Evolutionary conservation across 2,329 filamentous ascomycete species (phyloP).

Genomic region (Aureobasidium zeae): DNA sequence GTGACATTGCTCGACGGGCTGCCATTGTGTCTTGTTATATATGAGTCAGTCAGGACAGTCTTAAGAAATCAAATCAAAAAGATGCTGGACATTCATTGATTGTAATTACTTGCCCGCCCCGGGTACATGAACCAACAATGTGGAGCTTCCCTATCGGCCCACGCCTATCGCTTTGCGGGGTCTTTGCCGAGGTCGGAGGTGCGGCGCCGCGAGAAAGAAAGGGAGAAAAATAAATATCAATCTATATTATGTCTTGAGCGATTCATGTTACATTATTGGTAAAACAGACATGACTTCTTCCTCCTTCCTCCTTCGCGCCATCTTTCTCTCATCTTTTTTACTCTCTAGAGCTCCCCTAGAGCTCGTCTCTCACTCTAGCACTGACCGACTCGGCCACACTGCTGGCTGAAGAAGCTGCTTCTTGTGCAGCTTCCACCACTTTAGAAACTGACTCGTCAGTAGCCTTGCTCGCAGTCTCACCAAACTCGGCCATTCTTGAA

Average conservation of each 20-base stretch:
- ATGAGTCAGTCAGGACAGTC: too few species aligned
- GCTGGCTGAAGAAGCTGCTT: constrained; percentile 39
- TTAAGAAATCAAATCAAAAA: too few species aligned
- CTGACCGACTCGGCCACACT: constrained; percentile 34
- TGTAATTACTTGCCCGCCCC: too few species aligned
- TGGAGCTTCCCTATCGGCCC: constrained; percentile 11
- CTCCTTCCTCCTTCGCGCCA: background rate
- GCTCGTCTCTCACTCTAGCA: constrained; percentile 28
- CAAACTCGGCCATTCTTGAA: constrained; percentile 33
- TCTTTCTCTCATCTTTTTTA: background rate
- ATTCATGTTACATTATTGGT: constrained; percentile 10
- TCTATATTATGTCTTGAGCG: background rate
- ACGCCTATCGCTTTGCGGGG: constrained; percentile 12
- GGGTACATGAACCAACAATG: too few species aligned
- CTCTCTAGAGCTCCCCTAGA: background rate
- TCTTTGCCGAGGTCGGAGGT: constrained; percentile 7
- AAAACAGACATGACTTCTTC: constrained; percentile 7
- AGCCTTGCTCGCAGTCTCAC: constrained; percentile 26
- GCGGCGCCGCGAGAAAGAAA: background rate
- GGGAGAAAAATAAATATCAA: too few species aligned
- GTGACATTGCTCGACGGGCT: constrained; percentile 36
- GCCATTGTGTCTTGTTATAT: constrained; percentile 31
- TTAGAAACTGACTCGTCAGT: constrained; percentile 25
- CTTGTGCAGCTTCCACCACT: constrained; percentile 35
- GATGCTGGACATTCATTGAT: too few species aligned